phyloP scores from a whole-genome alignment of 2,329 filamentous ascomycete genomes.

The Keithomyces neogunnii region DNA sequence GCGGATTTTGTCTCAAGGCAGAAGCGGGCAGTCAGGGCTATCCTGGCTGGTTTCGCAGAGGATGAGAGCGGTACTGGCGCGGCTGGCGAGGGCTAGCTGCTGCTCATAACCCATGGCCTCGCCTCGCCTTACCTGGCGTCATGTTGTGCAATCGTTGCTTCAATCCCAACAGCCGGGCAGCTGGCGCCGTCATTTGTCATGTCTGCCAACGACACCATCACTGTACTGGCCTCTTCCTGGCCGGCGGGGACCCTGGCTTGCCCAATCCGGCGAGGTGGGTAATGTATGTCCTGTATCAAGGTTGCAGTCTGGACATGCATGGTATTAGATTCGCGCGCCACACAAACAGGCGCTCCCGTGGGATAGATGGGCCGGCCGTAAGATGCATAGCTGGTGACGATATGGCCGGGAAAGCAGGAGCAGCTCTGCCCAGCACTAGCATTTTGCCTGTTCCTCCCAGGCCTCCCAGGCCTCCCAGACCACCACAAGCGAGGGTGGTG shows the following conservation, averaged over 20 bases:
- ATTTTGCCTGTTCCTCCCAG: neutral
- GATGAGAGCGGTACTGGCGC: neutral
- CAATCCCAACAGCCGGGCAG: neutral
- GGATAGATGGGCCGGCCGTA: neutral
- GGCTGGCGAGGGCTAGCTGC: neutral
- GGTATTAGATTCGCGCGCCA: neutral
- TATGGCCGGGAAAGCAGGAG: neutral
- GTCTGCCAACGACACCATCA: neutral
- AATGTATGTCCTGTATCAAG: neutral
- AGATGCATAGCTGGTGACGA: neutral
- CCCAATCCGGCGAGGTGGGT: too few relatives aligned
- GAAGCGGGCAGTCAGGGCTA: too few relatives aligned
- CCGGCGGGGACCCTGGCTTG: too few relatives aligned
- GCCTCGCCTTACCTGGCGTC: neutral
- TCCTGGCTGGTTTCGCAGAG: too few relatives aligned
- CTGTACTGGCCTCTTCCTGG: neutral
- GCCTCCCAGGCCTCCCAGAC: too few relatives aligned
- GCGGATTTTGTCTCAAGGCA: neutral
- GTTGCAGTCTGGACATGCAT: neutral
- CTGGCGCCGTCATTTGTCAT: neutral
- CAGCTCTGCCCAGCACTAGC: too few relatives aligned
- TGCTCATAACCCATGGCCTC: neutral
- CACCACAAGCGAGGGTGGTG: too few relatives aligned
- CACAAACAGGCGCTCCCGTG: neutral
- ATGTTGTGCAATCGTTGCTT: neutral